phyloP scores from a whole-genome alignment of 306 rosid species.

The Senna siamea region DNA sequence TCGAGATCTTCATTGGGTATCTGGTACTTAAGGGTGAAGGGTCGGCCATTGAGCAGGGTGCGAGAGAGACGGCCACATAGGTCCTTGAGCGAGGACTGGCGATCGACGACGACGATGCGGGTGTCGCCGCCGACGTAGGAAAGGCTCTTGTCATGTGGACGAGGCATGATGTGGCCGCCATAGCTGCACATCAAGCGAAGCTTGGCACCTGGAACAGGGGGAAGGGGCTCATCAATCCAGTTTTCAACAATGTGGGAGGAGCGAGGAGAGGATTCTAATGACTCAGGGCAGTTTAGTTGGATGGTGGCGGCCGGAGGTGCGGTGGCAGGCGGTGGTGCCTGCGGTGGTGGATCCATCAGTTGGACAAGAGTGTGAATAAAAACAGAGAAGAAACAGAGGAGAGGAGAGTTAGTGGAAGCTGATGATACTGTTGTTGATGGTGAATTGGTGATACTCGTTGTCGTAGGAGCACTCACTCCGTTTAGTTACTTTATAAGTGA shows the following conservation, averaged over 20 bases:
- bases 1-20: conserved; percentile 86
- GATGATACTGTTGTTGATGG: conserved; percentile 30
- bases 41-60: conserved; percentile 72
- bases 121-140: conserved; percentile 95
- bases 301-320: conserved; percentile 22
- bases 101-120: conserved; percentile 77
- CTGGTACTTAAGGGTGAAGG: conserved; percentile 85
- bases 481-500: conserved; percentile 31
- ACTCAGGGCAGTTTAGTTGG: conserved; percentile 56
- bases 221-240: conserved; percentile 57
- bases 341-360: conserved; percentile 39
- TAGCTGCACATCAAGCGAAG: conserved; percentile 97
- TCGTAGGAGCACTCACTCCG: conserved; percentile 19
- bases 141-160: conserved; percentile 89
- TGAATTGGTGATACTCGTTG: neutral
- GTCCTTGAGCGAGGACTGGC: conserved; percentile 63
- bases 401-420: conserved; percentile 26
- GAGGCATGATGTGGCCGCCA: conserved; percentile 97
- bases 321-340: conserved; percentile 25
- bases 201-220: conserved; percentile 69
- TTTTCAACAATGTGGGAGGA: conserved; percentile 62
- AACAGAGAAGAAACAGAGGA: conserved; percentile 32
- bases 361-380: neutral
- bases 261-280: conserved; percentile 64
- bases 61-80: conserved; percentile 69